Base-by-base conservation (phyloP, 2,329 filamentous ascomycete species). In the Aureobasidium sp. region DNA sequence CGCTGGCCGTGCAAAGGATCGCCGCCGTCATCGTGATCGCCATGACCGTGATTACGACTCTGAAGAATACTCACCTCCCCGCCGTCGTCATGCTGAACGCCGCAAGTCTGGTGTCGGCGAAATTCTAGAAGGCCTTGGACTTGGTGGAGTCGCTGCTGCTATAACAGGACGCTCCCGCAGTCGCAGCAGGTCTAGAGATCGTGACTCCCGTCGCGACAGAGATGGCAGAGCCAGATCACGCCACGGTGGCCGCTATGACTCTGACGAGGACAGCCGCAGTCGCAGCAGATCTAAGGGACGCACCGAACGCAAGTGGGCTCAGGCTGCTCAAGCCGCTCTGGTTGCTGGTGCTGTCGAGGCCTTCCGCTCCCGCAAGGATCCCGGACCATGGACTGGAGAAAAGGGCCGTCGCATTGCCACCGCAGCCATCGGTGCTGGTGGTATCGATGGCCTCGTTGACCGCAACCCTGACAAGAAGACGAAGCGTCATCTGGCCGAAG, bases 401-500 rank as follows among this genome's bases (percentile, higher is more conserved):
- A 97, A 97, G 77, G 90, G 91, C 67, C 94, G 91, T 79, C 90
- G 93, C 58, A 85, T 97, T 64, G 83, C 96, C 53, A 97, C 93
- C 25, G 92, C 91, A 52, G 93, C 93, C 39, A 75, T 87, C 31
- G 88, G 90, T 75, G 91, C 93, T 64, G 93, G 90, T 67, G 89
- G 91, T 63, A 88, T 96, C 64, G 91, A 97, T 73, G 87, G 87
- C 27, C 82, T 91, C 45, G 79, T 87, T 62, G 84, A 87, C 67
- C 79, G 79, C 57, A 82, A 91, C 69, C 82, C 86, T 6, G 85
- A 87, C 68, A 87, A 90, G 72, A 87, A 91, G 77, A 77, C 77
- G 66, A 96, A 91, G 76, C 85, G 90, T 52, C 89, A 94, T 69
- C 82, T 96, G 62, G 81, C 91, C 44, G 90, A 96, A 73, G 90